phyloP scores from a whole-genome alignment of 2,329 filamentous ascomycete species.

The Talaromyces sp. region DNA sequence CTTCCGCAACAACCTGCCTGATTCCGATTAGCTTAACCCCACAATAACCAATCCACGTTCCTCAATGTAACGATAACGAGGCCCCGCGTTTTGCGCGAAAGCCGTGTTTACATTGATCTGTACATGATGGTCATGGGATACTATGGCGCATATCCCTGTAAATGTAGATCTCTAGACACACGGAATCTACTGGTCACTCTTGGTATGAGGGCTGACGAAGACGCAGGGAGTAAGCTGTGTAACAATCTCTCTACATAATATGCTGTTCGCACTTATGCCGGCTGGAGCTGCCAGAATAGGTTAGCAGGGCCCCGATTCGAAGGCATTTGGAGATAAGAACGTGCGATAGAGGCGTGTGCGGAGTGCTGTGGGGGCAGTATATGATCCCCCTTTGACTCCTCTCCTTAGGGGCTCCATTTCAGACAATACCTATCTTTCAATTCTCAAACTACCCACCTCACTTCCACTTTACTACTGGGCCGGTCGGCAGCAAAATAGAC shows the following conservation, averaged over 20 bases:
- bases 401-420: neutral
- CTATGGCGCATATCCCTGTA: neutral
- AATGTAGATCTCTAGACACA: neutral
- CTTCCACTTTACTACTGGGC: neutral
- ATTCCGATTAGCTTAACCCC: constrained; percentile 17
- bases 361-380: constrained; percentile 17
- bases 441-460: constrained; percentile 3
- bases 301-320: constrained; percentile 13
- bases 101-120: neutral
- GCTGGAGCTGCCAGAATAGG: constrained; percentile 28
- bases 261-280: constrained; percentile 8
- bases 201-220: neutral
- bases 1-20: constrained; percentile 22
- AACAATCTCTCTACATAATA: neutral
- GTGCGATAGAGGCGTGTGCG: constrained; percentile 4
- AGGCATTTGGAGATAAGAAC: constrained; percentile 14
- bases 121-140: neutral
- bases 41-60: constrained; percentile 1
- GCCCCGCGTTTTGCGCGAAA: constrained; percentile 11
- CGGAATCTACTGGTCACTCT: neutral
- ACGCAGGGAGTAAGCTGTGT: neutral
- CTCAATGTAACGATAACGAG: constrained; percentile 2
- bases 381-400: constrained; percentile 15
- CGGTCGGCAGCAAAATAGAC: constrained; percentile 1
- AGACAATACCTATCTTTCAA: constrained; percentile 5